Evolutionary conservation across 345 rosid species (phyloP).

Genomic region (Corchorus capsularis): DNA sequence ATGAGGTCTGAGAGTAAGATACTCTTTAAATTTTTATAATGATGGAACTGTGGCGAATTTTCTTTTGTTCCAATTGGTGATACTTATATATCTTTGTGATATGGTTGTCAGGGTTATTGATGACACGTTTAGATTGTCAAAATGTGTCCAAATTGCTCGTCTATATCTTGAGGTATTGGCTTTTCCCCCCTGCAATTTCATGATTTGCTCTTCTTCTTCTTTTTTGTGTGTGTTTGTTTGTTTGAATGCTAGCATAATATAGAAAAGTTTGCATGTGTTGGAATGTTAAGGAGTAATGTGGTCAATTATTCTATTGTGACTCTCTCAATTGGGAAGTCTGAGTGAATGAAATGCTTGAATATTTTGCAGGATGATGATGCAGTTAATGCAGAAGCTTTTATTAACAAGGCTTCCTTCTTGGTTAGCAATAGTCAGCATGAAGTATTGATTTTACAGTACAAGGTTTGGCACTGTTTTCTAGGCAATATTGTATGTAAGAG

Average conservation of each 20-base stretch:
- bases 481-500: constrained; percentile 2
- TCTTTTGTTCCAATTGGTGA: neutral
- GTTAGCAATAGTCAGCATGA: constrained; percentile 96
- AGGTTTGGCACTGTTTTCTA: constrained; percentile 44
- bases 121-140: constrained; percentile 79
- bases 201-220: neutral
- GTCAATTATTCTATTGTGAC: constrained; percentile 1
- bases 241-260: neutral
- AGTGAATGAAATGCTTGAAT: constrained; percentile 11
- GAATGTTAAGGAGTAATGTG: constrained; percentile 1
- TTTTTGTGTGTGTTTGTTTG: neutral
- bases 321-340: neutral
- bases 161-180: constrained; percentile 85
- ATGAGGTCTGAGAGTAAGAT: constrained; percentile 67
- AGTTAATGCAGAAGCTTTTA: constrained; percentile 93
- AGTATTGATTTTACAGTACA: constrained; percentile 85
- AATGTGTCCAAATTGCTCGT: constrained; percentile 97
- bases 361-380: constrained; percentile 93
- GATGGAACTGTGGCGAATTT: neutral
- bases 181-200: constrained; percentile 11
- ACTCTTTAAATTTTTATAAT: neutral
- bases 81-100: constrained; percentile 23
- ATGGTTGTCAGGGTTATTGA: constrained; percentile 68
- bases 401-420: constrained; percentile 95
- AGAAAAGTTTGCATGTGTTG: neutral